Evolutionary conservation across 176 grass and related monocot species (phyloP).

Genomic region (Pontederia paniculata): DNA sequence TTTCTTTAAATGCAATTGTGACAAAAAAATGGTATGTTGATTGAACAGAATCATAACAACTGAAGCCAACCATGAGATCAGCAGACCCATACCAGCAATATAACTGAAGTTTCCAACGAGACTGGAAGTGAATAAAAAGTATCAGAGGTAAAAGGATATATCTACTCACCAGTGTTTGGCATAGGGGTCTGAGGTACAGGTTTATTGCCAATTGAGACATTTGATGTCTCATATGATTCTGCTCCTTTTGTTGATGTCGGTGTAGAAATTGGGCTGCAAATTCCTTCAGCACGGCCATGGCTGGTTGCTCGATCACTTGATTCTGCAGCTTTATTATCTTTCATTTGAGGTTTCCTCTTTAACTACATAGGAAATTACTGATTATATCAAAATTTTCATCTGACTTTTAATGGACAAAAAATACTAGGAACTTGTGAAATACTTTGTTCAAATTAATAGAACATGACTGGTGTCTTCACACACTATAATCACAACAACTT

Average conservation of each 20-base stretch:
- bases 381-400: background rate
- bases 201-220: slow-evolving; percentile 39
- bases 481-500: too few relatives aligned
- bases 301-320: slow-evolving; percentile 38
- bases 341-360: slow-evolving; percentile 42
- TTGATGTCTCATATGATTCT: slow-evolving; percentile 30
- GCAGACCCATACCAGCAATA: too few relatives aligned
- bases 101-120: too few relatives aligned
- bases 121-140: too few relatives aligned
- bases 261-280: slow-evolving; percentile 34
- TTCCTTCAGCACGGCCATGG: slow-evolving; percentile 37
- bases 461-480: too few relatives aligned
- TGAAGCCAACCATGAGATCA: too few relatives aligned
- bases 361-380: slow-evolving; percentile 29
- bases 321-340: slow-evolving; percentile 36
- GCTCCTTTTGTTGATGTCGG: slow-evolving; percentile 44
- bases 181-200: slow-evolving; percentile 32
- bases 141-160: slow-evolving; percentile 15
- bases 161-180: slow-evolving; percentile 61
- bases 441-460: too few relatives aligned
- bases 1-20: too few relatives aligned
- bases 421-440: too few relatives aligned
- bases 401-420: too few relatives aligned
- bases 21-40: too few relatives aligned
- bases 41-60: too few relatives aligned